Evolutionary conservation across 192 early-diverging fungal genomes (phyloP).

Genomic region (Coemansia sp.): DNA sequence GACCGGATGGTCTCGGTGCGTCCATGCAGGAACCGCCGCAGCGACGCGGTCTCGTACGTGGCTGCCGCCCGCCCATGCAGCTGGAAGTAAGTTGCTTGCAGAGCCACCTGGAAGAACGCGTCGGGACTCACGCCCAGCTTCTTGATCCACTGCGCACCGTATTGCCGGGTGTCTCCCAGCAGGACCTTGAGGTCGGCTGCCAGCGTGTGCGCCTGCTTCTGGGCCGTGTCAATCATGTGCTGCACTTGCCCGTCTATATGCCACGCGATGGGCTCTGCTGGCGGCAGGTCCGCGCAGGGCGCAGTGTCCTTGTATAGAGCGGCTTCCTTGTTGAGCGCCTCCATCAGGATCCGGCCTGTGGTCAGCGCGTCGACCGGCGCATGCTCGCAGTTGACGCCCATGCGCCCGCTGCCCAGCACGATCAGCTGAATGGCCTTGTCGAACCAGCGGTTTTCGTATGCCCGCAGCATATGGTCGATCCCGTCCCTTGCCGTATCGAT

Average conservation of each 20-base stretch:
- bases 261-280: conserved; percentile 74
- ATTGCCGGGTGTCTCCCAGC: conserved; percentile 67
- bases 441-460: conserved; percentile 91
- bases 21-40: conserved; percentile 72
- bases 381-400: conserved; percentile 95
- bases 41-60: conserved; percentile 77
- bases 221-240: conserved; percentile 61
- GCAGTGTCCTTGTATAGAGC: conserved; percentile 13
- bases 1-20: conserved; percentile 91
- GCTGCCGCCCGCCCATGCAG: conserved; percentile 66
- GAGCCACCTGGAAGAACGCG: conserved; percentile 85
- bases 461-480: not conserved
- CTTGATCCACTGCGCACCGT: conserved; percentile 86
- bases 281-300: conserved; percentile 32
- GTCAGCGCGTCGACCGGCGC: conserved; percentile 90
- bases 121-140: conserved; percentile 78
- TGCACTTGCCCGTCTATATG: conserved; percentile 56
- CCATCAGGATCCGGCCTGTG: conserved; percentile 77
- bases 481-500: conserved; percentile 64
- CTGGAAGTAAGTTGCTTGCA: conserved; percentile 82
- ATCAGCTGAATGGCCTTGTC: conserved; percentile 93
- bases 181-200: conserved; percentile 72
- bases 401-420: conserved; percentile 76
- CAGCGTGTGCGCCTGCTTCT: conserved; percentile 58
- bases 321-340: conserved; percentile 54